Base-by-base conservation (phyloP, 768 basidiomycete species). In the Fibroporia radiculosa region DNA sequence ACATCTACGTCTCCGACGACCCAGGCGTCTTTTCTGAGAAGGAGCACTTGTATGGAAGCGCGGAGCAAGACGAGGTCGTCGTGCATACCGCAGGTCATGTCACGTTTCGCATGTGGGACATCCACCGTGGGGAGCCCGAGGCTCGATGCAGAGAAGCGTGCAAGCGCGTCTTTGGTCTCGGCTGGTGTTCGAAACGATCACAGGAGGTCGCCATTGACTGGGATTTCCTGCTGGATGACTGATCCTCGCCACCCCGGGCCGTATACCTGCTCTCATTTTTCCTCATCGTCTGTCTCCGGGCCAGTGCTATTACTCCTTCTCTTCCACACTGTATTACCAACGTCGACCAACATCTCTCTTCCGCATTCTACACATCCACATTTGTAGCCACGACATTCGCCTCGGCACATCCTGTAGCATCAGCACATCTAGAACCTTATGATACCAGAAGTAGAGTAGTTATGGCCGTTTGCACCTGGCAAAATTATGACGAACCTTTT, bases 51-150 rank as follows among this genome's bases (percentile, higher is more conserved):
- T 36, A 49, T 51, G 47, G 45, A 28, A 48, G 50, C 16, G 58
- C 59, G 51, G 64, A 68, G 39, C 73, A 74, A 45, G 85, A 88
- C 56, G 75, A 79, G 55, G 76, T 86, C 38, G 63, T 79, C 38
- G 73, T 87, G 6, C 62, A 65, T 34, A 83, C 84, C n/a, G 54
- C 56, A 14, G 84, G 85, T 14, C 63, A 60, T 33, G 71, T 88
- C 45, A 74, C 71, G 3, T 82, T 88, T 61, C 77, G 78, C 24
- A 86, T 86, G 84, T 88, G 85, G 85, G 82, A 88, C 60, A 72
- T 82, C 42, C 72, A 73, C 49, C 76, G 78, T 13, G 71, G 74
- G 51, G 70, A 75, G 35, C 78, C 83, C 16, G 85, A 88, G 60
- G 76, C 73, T 36, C 45, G 65, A 36, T 74, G 73, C 45, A 78